phyloP scores from a whole-genome alignment of 78 protist genomes.

The Bodo saltans region DNA sequence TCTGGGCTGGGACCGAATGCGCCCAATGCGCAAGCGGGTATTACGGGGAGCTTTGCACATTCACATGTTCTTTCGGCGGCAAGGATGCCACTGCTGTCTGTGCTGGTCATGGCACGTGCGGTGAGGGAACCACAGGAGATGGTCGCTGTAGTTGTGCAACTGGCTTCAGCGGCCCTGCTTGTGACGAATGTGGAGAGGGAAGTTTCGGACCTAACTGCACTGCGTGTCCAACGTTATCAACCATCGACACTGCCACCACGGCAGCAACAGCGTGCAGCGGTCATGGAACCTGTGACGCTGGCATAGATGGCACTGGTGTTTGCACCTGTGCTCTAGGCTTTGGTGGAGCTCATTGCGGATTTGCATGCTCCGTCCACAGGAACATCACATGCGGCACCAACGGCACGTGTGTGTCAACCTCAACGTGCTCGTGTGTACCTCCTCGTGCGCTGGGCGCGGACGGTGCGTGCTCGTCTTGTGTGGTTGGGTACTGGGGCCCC shows the following conservation, averaged over 20 bases:
- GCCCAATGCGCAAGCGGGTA: constrained; percentile 12
- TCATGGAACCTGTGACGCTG: constrained; percentile 22
- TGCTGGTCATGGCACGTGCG: constrained; percentile 12
- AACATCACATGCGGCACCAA: too few relatives aligned
- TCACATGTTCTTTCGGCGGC: neutral
- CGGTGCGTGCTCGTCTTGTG: too few relatives aligned
- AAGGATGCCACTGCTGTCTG: neutral
- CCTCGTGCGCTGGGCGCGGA: too few relatives aligned
- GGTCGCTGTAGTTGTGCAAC: neutral
- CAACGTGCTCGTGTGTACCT: too few relatives aligned
- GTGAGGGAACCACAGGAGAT: neutral
- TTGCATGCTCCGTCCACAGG: too few relatives aligned
- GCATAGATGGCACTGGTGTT: constrained; percentile 3
- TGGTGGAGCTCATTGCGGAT: too few relatives aligned
- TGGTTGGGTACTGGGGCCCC: constrained; percentile 9
- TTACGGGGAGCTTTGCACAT: neutral
- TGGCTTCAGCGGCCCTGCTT: neutral
- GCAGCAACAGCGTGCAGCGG: constrained; percentile 15
- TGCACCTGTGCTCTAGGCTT: neutral
- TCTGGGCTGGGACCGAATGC: constrained; percentile 16
- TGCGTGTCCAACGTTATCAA: too few relatives aligned
- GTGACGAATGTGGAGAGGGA: neutral
- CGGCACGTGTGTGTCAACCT: too few relatives aligned
- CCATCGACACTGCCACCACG: constrained; percentile 6
- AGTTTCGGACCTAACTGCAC: neutral